Conservation (phyloP, 2,329 filamentous ascomycete species). For the Ciborinia camelliae region DNA sequence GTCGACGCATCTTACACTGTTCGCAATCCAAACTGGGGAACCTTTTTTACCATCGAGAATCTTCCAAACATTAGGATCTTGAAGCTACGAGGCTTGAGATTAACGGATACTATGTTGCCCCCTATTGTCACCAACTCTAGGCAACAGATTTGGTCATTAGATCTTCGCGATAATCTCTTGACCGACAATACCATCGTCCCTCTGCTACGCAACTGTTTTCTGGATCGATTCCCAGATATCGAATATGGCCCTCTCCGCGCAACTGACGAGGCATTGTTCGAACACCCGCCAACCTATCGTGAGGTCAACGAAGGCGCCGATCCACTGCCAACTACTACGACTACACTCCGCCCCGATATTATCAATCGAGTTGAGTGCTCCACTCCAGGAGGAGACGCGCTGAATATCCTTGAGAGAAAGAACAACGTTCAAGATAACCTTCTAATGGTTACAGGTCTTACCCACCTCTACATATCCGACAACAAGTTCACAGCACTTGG, state of each 20-base stretch:
- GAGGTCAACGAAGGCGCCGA: background rate
- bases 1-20: constrained; percentile 27
- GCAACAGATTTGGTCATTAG: constrained; percentile 54
- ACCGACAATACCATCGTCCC: constrained; percentile 44
- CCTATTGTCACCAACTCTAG: constrained; percentile 39
- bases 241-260: background rate
- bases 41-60: constrained; percentile 38
- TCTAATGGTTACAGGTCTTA: constrained; percentile 43
- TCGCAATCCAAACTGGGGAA: background rate
- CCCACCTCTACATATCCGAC: constrained; percentile 53
- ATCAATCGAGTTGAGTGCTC: background rate
- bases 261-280: constrained; percentile 38
- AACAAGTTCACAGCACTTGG: constrained; percentile 48
- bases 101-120: constrained; percentile 43
- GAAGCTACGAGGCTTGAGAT: constrained; percentile 47
- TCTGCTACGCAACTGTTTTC: constrained; percentile 31
- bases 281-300: constrained; percentile 35
- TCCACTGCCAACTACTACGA: background rate
- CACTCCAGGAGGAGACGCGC: background rate
- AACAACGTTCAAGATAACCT: constrained; percentile 41
- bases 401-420: constrained; percentile 37
- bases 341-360: background rate
- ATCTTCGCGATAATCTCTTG: constrained; percentile 51
- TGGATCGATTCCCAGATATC: background rate
- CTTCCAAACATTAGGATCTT: constrained; percentile 47